These are phyloP conservation scores for Leccinum angustisporum DNA, from an alignment of 1,284 basidiomycete genomes.

Conservation along the genomic window DNA sequence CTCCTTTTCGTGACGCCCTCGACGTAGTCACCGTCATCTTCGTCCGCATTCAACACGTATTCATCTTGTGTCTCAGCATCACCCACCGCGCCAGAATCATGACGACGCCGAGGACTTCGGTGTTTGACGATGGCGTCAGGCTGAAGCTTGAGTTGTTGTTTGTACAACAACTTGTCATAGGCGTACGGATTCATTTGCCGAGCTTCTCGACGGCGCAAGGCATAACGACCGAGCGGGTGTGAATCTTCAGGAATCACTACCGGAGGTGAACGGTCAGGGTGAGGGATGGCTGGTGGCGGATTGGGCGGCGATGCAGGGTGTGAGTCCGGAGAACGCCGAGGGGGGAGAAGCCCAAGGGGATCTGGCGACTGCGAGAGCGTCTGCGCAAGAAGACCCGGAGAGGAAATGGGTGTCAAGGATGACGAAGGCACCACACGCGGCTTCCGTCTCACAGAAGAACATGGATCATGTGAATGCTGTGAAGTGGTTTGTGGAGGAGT, in stretches of 20 bases:
- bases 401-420: conserved; percentile 27
- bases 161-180: conserved; percentile 50
- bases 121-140: conserved; percentile 61
- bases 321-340: background rate
- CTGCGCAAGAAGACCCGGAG: conserved; percentile 13
- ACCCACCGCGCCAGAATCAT: conserved; percentile 6
- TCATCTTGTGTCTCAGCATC: conserved; percentile 35
- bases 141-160: conserved; percentile 42
- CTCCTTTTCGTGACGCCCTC: conserved; percentile 12
- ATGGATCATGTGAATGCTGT: conserved; percentile 8
- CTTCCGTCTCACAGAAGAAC: background rate
- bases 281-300: background rate
- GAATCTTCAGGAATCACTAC: conserved; percentile 18
- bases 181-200: conserved; percentile 57
- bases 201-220: conserved; percentile 48
- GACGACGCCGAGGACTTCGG: conserved; percentile 29
- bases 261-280: background rate
- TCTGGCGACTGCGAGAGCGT: conserved; percentile 24
- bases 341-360: conserved; percentile 22
- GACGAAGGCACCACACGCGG: conserved; percentile 13
- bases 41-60: conserved; percentile 19
- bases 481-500: conserved; percentile 19
- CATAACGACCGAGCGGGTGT: conserved; percentile 40
- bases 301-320: background rate
- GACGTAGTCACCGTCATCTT: conserved; percentile 29